Evolutionary conservation across 163 green algal genomes (phyloP).

Genomic region (Chlorella variabilis): DNA sequence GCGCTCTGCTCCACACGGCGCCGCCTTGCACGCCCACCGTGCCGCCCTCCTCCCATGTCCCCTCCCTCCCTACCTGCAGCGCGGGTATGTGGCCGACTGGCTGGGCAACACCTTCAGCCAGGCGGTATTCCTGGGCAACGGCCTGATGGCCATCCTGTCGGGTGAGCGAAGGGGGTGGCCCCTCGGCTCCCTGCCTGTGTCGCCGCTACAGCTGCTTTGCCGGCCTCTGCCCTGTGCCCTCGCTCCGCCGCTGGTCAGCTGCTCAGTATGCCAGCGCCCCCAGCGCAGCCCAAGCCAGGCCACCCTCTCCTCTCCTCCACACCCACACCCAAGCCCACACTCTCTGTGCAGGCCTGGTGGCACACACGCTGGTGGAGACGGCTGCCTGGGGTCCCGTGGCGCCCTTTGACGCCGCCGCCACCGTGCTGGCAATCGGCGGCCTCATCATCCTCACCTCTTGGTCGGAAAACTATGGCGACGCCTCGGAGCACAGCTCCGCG

Average conservation of each 20-base stretch:
- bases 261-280: too few species aligned
- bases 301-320: too few species aligned
- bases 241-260: slow-evolving; percentile 40
- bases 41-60: background rate
- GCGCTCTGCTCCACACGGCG: too few species aligned
- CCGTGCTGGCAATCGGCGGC: slow-evolving; percentile 78
- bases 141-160: slow-evolving; percentile 70
- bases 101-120: slow-evolving; percentile 73
- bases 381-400: slow-evolving; percentile 86
- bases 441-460: slow-evolving; percentile 82
- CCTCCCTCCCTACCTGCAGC: slow-evolving; percentile 32
- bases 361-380: slow-evolving; percentile 86
- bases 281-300: too few species aligned
- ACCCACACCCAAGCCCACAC: too few species aligned
- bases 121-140: slow-evolving; percentile 95
- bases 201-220: background rate
- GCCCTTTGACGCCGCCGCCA: slow-evolving; percentile 91
- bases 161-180: background rate
- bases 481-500: background rate
- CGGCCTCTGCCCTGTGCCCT: background rate
- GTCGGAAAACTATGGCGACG: slow-evolving; percentile 94
- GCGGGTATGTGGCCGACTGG: slow-evolving; percentile 80
- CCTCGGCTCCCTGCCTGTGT: too few species aligned
- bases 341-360: slow-evolving; percentile 73
- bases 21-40: background rate